phyloP scores from a whole-genome alignment of 441 rosid genomes.

The Adansonia gregorii region DNA sequence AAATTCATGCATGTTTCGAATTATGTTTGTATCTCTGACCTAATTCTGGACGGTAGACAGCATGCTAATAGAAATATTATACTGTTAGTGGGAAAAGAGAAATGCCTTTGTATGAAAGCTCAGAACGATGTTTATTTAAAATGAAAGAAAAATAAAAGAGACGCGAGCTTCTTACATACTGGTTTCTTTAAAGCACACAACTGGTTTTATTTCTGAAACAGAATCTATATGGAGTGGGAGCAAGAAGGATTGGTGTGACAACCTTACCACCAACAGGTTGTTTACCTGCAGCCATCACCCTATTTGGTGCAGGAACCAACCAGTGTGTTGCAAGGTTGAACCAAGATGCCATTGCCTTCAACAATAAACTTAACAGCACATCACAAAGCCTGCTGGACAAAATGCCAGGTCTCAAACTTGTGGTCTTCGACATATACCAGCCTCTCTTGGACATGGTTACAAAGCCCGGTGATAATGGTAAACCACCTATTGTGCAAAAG shows the following conservation, averaged over 20 bases:
- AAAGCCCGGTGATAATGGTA: slow-evolving; percentile 72
- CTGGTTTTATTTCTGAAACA: slow-evolving; percentile 41
- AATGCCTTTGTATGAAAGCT: slow-evolving; percentile 19
- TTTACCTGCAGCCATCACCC: slow-evolving; percentile 88
- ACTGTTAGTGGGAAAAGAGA: neutral
- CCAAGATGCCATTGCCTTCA: slow-evolving; percentile 71
- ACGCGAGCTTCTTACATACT: slow-evolving; percentile 28
- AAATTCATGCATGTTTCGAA: neutral
- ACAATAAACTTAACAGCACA: slow-evolving; percentile 68
- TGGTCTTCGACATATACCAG: slow-evolving; percentile 76
- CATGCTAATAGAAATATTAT: neutral
- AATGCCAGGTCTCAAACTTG: slow-evolving; percentile 81
- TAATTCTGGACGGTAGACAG: neutral
- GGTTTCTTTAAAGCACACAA: slow-evolving; percentile 32
- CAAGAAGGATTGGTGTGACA: slow-evolving; percentile 84
- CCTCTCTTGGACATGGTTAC: slow-evolving; percentile 78
- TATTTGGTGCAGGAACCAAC: slow-evolving; percentile 76
- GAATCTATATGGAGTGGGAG: slow-evolving; percentile 79
- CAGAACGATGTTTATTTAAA: neutral
- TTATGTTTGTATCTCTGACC: neutral
- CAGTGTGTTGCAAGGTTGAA: slow-evolving; percentile 76
- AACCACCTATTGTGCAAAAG: slow-evolving; percentile 31
- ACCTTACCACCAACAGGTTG: slow-evolving; percentile 86
- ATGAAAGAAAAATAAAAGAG: slow-evolving; percentile 10
- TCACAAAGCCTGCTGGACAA: slow-evolving; percentile 55